phyloP scores from a whole-genome alignment of 192 early-diverging fungal species.

The Phycomyces blakesleeanus region DNA sequence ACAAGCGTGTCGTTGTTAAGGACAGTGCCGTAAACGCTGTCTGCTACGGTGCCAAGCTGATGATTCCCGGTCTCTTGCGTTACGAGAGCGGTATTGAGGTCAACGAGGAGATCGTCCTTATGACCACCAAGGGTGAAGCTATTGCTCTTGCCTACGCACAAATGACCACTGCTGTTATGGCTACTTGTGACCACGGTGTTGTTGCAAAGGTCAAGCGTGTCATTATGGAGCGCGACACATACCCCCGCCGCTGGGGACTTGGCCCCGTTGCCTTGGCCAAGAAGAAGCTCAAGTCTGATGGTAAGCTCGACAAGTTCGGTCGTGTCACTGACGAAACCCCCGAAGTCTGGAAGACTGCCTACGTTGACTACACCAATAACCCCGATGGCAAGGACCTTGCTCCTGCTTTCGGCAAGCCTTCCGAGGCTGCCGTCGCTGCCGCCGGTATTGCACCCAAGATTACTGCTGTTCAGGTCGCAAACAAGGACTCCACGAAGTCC shows the following conservation, averaged over 20 bases:
- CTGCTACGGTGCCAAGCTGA: slow-evolving; percentile 99
- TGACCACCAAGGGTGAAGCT: slow-evolving; percentile 99
- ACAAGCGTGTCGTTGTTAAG: slow-evolving; percentile 98
- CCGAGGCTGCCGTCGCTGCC: slow-evolving; percentile 26
- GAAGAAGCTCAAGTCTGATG: slow-evolving; percentile 97
- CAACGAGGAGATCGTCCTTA: slow-evolving; percentile 96
- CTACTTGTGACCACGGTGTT: slow-evolving; percentile 54
- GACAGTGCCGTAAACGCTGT: slow-evolving; percentile 97
- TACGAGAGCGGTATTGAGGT: slow-evolving; percentile 95
- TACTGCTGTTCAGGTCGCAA: slow-evolving; percentile 30
- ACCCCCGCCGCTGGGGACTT: slow-evolving; percentile 96
- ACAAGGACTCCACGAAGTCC: slow-evolving; percentile 28
- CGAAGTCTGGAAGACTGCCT: slow-evolving; percentile 72
- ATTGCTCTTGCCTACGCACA: slow-evolving; percentile 96
- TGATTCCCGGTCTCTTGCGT: slow-evolving; percentile 96
- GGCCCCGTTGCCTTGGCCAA: slow-evolving; percentile 94
- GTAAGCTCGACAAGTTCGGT: slow-evolving; percentile 97
- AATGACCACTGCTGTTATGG: slow-evolving; percentile 98
- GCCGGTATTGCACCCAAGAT: slow-evolving; percentile 39
- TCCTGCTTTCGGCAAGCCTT: slow-evolving; percentile 21
- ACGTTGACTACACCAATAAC: slow-evolving; percentile 62
- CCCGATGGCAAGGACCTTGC: slow-evolving; percentile 29
- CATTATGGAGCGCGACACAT: slow-evolving; percentile 99
- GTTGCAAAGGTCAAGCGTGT: slow-evolving; percentile 99
- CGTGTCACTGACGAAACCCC: slow-evolving; percentile 86